Conservation (phyloP, 495 filamentous ascomycete genomes). For the Eremomyces bilateralis region DNA sequence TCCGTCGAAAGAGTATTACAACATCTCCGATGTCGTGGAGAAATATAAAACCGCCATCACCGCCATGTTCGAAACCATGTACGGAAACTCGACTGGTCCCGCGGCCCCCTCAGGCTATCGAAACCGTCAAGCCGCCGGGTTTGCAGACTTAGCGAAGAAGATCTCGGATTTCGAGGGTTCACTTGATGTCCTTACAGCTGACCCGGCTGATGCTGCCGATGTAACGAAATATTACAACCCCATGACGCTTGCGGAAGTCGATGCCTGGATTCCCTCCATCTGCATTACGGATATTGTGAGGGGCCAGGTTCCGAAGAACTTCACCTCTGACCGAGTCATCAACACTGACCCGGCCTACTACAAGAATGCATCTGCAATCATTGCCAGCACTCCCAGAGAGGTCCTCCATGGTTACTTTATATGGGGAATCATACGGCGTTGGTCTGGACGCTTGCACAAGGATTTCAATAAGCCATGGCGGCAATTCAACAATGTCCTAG, state of each 20-base stretch:
- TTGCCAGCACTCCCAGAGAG: conserved; percentile 26
- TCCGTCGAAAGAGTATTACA: conserved; percentile 43
- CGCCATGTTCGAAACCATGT: conserved; percentile 14
- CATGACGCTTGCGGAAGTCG: conserved; percentile 27
- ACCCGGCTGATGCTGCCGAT: too few relatives aligned
- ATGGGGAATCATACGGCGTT: conserved; percentile 37
- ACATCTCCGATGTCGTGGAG: conserved; percentile 29
- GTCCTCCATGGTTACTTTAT: conserved; percentile 33
- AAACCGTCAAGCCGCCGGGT: too few relatives aligned
- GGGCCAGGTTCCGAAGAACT: conserved; percentile 27
- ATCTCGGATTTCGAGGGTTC: too few relatives aligned
- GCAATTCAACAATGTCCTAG: conserved; percentile 34
- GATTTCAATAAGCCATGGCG: conserved; percentile 33
- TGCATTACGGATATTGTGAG: conserved; percentile 30
- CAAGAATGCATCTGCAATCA: conserved; percentile 24
- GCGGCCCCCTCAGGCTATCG: conserved; percentile 1
- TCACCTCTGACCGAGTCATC: conserved; percentile 30
- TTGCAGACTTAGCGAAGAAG: too few relatives aligned
- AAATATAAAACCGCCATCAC: conserved; percentile 30
- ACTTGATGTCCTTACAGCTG: too few relatives aligned
- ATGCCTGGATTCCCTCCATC: conserved; percentile 31
- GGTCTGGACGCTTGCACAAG: conserved; percentile 30
- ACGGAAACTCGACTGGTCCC: conserved; percentile 17
- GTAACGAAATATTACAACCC: conserved; percentile 41
- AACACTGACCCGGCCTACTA: conserved; percentile 35